Evolutionary conservation across 805 yeast species (phyloP), one percentile per base, ranked within the genome.

Genomic region (baker's yeast (Saccharomyces cerevisiae)): DNA sequence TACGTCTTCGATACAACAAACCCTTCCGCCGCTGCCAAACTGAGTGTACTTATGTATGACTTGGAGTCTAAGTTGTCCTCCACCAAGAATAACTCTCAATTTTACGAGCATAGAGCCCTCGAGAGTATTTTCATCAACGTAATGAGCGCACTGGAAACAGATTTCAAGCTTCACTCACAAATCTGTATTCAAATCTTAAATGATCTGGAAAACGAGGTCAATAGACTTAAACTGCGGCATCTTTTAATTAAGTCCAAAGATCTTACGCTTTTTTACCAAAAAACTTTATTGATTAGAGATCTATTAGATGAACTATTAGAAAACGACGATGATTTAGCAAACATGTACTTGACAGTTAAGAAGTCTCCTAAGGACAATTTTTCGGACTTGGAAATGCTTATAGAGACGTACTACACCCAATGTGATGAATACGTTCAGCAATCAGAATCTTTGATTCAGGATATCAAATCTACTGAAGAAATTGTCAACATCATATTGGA

Each of bases 391-490:
- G 97, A 91, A 69, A 85, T 90, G 84, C 75, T 91, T 50, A 68
- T 91, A 22, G 97, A 91, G 65, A 82, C 96, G 0, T 91, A 91
- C 70, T 90, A 88, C 70, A 85, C 87, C 55, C 97, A 90, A 62
- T 85, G 92, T 66, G 97, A 91, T 65, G 97, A 91, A 72, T 83
- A 87, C 60, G 97, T 90, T 6, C 97, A 91, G 69, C 92, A 87
- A 61, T 84, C 96, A 0, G 96, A 88, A 47, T 84, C 92, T 3
- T 73, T 90, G 53, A 80, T 87, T 22, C 84, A 83, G 61, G 96
- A 91, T 65, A 89, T 91, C 61, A 83, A 83, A 64, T 87, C 94
- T 14, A 91, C 97, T 0, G 97, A 90, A 66, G 97, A 91, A 63
- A 88, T 91, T 65, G 91, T 89, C 55, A 90, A 90, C 65, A 90